Conservation (phyloP, 2,329 filamentous ascomycete genomes). For the Exophiala bonariae region DNA sequence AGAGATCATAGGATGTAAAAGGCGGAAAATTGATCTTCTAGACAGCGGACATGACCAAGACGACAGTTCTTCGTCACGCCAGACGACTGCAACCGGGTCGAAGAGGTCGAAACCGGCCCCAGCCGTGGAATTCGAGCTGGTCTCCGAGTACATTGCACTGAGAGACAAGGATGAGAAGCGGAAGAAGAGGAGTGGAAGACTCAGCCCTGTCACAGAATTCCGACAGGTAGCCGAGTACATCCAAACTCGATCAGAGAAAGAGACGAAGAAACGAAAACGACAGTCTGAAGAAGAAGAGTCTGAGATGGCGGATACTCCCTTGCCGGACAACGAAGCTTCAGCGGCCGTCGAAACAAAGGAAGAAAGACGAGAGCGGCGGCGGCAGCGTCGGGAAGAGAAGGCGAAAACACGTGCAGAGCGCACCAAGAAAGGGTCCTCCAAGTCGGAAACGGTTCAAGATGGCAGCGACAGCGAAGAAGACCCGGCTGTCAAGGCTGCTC, state of each 20-base stretch:
- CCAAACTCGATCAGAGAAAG: slow-evolving; percentile 13
- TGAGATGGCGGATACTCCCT: neutral
- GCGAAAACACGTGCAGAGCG: slow-evolving; percentile 1
- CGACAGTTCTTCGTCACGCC: too few species aligned
- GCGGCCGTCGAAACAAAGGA: slow-evolving; percentile 22
- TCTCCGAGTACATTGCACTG: slow-evolving; percentile 17
- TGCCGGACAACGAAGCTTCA: neutral
- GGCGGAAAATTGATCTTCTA: slow-evolving; percentile 27
- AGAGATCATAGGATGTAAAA: slow-evolving; percentile 5
- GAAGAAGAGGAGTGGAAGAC: slow-evolving; percentile 6
- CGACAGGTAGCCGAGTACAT: slow-evolving; percentile 23
- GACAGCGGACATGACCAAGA: slow-evolving; percentile 4
- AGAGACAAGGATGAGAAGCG: slow-evolving; percentile 22
- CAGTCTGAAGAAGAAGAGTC: slow-evolving; percentile 5
- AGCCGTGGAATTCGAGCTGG: slow-evolving; percentile 18
- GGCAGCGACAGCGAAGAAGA: too few species aligned
- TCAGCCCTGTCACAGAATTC: slow-evolving; percentile 24
- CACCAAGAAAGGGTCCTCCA: too few species aligned
- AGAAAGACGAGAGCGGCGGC: slow-evolving; percentile 23
- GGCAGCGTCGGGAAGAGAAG: slow-evolving; percentile 22
- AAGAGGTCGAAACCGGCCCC: slow-evolving; percentile 6
- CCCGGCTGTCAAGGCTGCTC: slow-evolving; percentile 15
- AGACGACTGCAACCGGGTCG: neutral
- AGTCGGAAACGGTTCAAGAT: too few species aligned
- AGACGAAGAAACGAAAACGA: slow-evolving; percentile 12